Evolutionary conservation across 2,329 filamentous ascomycete species (phyloP).

Genomic region (Curvularia lunata): DNA sequence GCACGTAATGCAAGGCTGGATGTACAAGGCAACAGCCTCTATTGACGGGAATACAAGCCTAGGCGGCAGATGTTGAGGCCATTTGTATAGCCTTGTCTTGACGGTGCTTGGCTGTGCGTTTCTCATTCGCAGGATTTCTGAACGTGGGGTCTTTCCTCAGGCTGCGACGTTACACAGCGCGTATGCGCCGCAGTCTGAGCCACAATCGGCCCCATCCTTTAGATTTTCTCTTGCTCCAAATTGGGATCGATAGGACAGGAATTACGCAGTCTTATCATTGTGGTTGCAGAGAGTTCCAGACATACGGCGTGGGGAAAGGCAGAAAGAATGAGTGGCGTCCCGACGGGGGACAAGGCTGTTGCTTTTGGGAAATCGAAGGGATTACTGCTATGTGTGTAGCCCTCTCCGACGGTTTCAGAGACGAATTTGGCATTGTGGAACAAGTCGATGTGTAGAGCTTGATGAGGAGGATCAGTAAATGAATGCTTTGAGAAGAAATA

Average conservation of each 20-base stretch:
- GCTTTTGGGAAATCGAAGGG: not conserved
- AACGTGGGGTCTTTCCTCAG: not conserved
- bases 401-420: not conserved
- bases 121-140: not conserved
- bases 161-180: not conserved
- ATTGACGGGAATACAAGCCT: not conserved
- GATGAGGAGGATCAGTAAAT: not conserved
- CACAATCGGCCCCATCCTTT: too few relatives aligned
- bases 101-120: not conserved
- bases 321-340: too few relatives aligned
- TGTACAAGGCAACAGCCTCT: constrained; percentile 9
- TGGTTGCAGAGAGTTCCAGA: too few relatives aligned
- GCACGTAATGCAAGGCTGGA: constrained; percentile 1
- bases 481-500: not conserved
- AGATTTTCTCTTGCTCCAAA: too few relatives aligned
- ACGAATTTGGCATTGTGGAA: not conserved
- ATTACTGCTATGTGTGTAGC: not conserved
- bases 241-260: too few relatives aligned
- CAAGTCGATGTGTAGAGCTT: not conserved
- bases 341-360: too few relatives aligned
- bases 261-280: too few relatives aligned
- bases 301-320: too few relatives aligned
- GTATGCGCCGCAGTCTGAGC: not conserved
- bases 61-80: not conserved
- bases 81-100: not conserved